Base-by-base conservation (phyloP, 495 filamentous ascomycete species). In the Penicillium coffeae region DNA sequence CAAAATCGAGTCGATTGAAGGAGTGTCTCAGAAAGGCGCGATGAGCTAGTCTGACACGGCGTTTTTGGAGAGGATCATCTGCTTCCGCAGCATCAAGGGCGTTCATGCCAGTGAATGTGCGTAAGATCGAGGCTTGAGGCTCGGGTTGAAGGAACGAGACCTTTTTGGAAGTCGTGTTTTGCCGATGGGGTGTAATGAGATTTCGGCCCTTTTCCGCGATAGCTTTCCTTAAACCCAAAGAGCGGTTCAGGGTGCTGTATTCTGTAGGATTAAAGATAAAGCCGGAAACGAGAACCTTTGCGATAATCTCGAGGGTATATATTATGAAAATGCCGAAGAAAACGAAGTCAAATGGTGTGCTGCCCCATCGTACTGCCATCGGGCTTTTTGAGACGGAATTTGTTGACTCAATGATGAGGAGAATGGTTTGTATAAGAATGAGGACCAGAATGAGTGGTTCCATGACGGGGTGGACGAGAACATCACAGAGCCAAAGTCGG, bases 1-100 rank as follows among this genome's bases (percentile, higher is more conserved):
- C 70, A 69, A 97, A 96, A 65, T 99, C 93, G 3, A 97, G 76
- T 46, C 93, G 81, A 64, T 96, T 97, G 72, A 97, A 97, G 8
- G 86, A 87, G 59, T 99, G 93, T 21, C 93, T 84, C 42, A 99
- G 75, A 64, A 96, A 97, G 3, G 93, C 93, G 47, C 93, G 84
- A 48, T 90, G 84, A 22, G 93, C 93, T 45, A 99, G 79, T 43
- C 91, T 81, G 46, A 85, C 69, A 42, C 92, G 87, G 60, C 89
- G 86, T 59, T 89, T 87, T 52, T 95, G 88, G 41, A 90, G 79
- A 44, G 84, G 74, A 47, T 88, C 82, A 35, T 81, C 80, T 14
- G 74, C 76, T 33, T 70, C 59, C 30, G 73, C 58, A 39, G 79
- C 70, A 32, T 73, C 42, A 21, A 74, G 58, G 30, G 67, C 75